Percentiles rank a stretch among this genome's conserved stretches.
phyloP scores from a whole-genome alignment of 2,329 filamentous ascomycete species.

The Alternaria sp. region DNA sequence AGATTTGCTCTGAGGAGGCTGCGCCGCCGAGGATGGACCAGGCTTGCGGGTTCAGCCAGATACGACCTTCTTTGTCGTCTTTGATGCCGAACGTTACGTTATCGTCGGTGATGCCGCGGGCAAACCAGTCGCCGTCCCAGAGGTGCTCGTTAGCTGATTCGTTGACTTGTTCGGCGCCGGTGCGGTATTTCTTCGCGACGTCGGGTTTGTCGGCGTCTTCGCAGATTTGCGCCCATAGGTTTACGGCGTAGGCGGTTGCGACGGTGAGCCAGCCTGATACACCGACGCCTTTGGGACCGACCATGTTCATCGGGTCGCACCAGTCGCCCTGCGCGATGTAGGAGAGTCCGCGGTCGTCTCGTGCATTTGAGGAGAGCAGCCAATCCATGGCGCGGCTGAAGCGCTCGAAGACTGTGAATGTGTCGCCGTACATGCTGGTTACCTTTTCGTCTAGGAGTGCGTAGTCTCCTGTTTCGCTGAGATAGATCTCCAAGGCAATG shows the following conservation, averaged over 20 bases:
- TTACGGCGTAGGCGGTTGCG: conserved; percentile 61
- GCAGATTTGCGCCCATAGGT: conserved; percentile 62
- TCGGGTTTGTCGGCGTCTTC: conserved; percentile 52
- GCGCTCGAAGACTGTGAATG: conserved; percentile 61
- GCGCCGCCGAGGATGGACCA: conserved; percentile 63
- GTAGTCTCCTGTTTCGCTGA: conserved; percentile 63
- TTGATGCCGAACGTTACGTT: conserved; percentile 60
- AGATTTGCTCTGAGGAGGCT: conserved; percentile 52
- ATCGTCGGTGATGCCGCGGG: conserved; percentile 65
- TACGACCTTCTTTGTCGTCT: conserved; percentile 60
- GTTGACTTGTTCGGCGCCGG: conserved; percentile 57
- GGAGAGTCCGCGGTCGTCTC: conserved; percentile 61
- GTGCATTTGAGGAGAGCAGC: conserved; percentile 53
- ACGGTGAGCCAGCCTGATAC: conserved; percentile 66
- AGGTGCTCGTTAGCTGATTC: conserved; percentile 59
- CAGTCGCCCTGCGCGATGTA: conserved; percentile 66
- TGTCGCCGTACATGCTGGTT: conserved; percentile 52
- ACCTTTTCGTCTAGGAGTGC: conserved; percentile 56
- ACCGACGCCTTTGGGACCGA: conserved; percentile 63
- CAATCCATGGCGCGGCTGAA: conserved; percentile 65
- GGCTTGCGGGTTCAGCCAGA: conserved; percentile 65
- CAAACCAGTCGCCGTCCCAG: conserved; percentile 65
- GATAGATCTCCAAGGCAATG: conserved; percentile 61
- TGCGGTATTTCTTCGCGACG: conserved; percentile 54
- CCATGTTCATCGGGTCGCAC: conserved; percentile 69